These are phyloP conservation scores for Penicillium sp. DNA, from an alignment of 2,329 filamentous ascomycete species.

Conservation along the genomic window DNA sequence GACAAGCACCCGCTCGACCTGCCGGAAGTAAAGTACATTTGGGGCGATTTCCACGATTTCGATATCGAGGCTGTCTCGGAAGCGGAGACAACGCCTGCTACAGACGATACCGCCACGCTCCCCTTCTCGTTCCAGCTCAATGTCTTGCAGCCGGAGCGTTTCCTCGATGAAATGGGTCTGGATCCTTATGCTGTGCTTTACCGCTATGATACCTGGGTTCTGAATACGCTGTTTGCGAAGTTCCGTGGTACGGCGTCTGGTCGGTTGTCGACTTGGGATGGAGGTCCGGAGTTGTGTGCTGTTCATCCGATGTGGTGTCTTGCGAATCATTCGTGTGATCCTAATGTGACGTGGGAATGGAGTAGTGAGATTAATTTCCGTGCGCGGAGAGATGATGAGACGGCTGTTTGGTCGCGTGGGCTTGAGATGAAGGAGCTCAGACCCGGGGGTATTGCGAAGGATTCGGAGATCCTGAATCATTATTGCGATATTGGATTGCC, in stretches of 20 bases:
- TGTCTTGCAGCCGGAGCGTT: slow-evolving; percentile 58
- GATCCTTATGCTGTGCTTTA: slow-evolving; percentile 54
- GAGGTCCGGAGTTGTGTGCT: slow-evolving; percentile 84
- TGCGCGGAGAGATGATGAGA: slow-evolving; percentile 34
- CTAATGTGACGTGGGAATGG: slow-evolving; percentile 95
- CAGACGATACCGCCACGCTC: slow-evolving; percentile 45
- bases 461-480: slow-evolving; percentile 86
- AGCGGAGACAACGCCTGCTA: slow-evolving; percentile 3
- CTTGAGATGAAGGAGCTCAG: slow-evolving; percentile 45
- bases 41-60: slow-evolving; percentile 59
- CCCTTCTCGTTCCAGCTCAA: slow-evolving; percentile 62
- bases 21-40: slow-evolving; percentile 61
- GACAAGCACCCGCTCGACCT: slow-evolving; percentile 58
- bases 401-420: slow-evolving; percentile 34
- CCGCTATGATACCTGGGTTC: slow-evolving; percentile 56
- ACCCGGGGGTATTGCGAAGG: slow-evolving; percentile 63
- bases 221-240: slow-evolving; percentile 90
- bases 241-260: slow-evolving; percentile 91
- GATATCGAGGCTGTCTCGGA: slow-evolving; percentile 15
- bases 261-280: slow-evolving; percentile 70
- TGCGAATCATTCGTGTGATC: slow-evolving; percentile 93
- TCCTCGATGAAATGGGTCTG: slow-evolving; percentile 62
- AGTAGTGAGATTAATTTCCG: slow-evolving; percentile 49
- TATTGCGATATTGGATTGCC: slow-evolving; percentile 84
- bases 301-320: slow-evolving; percentile 96